Base-by-base conservation (phyloP, 768 basidiomycete genomes). In the Mycena leptocephala region DNA sequence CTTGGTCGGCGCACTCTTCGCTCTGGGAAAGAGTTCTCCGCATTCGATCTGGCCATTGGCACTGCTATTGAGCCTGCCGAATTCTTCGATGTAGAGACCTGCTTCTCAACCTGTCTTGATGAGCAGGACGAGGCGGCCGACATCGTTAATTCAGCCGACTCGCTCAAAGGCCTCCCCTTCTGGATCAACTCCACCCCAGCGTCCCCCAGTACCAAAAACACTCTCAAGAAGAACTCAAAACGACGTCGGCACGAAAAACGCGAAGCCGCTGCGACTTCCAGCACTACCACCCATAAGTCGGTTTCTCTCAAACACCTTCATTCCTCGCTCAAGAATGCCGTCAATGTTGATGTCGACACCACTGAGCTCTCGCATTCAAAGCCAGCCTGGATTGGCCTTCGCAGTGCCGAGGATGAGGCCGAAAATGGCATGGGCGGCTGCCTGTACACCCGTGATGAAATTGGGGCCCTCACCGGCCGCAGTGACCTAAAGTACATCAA, bases 331-430 rank as follows among this genome's bases (percentile, higher is more conserved):
- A 41, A 41, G 39, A 3, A 41, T 18, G 48, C 68, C 0, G 30
- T 75, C 2, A 9, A 62, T 16, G 61, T 70, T 16, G 37, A 58
- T 11, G 1, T 46, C 22, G 67, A 75, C 18, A 32, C 51, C 24
- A 20, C 48, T 1, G 35, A 63, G 0, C 63, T 75, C 3, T 67
- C 74, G 1, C 74, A 75, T 41, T 41, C 74, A 0, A 55, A 58
- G 30, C 74, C 74, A 0, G 74, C 59, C 2, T 75, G 74, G 74
- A 46, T 58, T 10, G 74, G 74, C 28, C 22, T 11, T 6, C 64
- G 64, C 20, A 43, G 28, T 1, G 64, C 72, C 2, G 26, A 35
- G 22, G 68, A 69, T 9, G 64, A 22, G 2, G 16, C 4, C 48
- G 37, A 24, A 13, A 63, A n/a, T 1, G 59, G 70, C 11, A 51